Base-by-base conservation (phyloP, 2,329 filamentous ascomycete genomes). In the Knufia petricola region DNA sequence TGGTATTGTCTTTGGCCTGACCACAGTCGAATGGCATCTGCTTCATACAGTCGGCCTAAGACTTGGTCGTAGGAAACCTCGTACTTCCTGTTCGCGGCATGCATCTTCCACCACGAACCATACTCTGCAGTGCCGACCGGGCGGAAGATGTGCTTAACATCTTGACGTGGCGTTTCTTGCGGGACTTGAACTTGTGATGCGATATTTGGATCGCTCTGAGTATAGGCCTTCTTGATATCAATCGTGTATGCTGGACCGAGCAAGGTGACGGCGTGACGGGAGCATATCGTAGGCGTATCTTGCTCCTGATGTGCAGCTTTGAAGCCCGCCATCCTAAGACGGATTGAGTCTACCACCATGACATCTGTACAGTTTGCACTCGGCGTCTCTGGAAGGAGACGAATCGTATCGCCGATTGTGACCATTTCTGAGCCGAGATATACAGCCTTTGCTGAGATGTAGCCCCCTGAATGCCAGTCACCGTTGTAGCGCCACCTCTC, bases 371-470 rank as follows among this genome's bases (percentile, higher is more conserved):
- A 68, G 56, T 57, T 2, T 62, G 65, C 63, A 50, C 7, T 15
- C 48, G 48, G 50, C 55, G 9, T 48, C 53, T 28, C 57, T 46
- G 70, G 68, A 48, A 66, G 63, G 2, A 82, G 60, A 3, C 77
- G 74, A 1, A 81, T 70, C 0, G 67, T 63, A 51, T 82, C 79
- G 1, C 75, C 75, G 3, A 73, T 59, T 3, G 68, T 63, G 9
- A 81, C 59, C 24, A 80, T 63, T 56, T 82, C 79, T 2, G 72
- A 58, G 0, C 79, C 78, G 2, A 82, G 59, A 52, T 72, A 81
- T 4, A 80, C 67, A 0, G 73, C 77, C 42, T 69, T 67, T 50
- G 69, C 74, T 46, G 69, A 71, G n/a, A 82, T 66, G 17, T 41
- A 41, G 0, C 62, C 66, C 0, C 74, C 76, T 13, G 73, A 61